Percentiles rank a stretch among this genome's conserved stretches.
Evolutionary conservation across 768 basidiomycete species (phyloP).

Genomic region (Hericium erinaceus): DNA sequence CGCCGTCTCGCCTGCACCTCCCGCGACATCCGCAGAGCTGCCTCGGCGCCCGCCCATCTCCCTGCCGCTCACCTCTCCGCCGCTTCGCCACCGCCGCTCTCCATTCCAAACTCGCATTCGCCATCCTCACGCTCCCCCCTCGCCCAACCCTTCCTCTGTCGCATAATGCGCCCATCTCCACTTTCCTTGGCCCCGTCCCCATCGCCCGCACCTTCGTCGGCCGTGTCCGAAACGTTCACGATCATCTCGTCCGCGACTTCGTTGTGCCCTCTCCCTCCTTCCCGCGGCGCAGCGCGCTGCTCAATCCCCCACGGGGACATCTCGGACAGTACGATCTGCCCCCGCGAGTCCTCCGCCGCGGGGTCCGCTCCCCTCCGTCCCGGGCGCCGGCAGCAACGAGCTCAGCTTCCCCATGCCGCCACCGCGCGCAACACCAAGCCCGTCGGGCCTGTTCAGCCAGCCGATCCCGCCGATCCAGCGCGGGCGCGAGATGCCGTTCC

Average conservation of each 20-base stretch:
- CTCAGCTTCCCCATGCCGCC: too few relatives aligned
- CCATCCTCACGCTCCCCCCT: neutral
- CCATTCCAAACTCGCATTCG: neutral
- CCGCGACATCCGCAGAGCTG: neutral
- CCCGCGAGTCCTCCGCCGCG: too few relatives aligned
- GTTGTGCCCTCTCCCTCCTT: neutral
- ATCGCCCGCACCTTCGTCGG: neutral
- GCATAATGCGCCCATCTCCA: neutral
- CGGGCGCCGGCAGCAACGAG: too few relatives aligned
- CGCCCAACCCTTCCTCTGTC: conserved; percentile 1
- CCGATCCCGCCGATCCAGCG: too few relatives aligned
- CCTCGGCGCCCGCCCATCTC: conserved; percentile 2
- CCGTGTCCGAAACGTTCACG: conserved; percentile 4
- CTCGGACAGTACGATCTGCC: conserved; percentile 7
- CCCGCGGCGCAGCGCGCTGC: neutral
- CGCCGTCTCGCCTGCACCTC: neutral
- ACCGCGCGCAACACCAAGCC: too few relatives aligned
- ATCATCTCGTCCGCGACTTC: conserved; percentile 11
- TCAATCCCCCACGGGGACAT: conserved; percentile 9
- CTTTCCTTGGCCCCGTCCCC: conserved; percentile 1
- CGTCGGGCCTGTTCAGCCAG: too few relatives aligned
- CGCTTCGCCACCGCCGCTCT: neutral
- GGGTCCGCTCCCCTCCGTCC: too few relatives aligned
- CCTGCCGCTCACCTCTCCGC: neutral
- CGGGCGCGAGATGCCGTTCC: too few relatives aligned